A percentile compares a stretch with the other conserved stretches of the same genome.
phyloP scores from a whole-genome alignment of 305 asterid species.

The Rubia occidens region DNA sequence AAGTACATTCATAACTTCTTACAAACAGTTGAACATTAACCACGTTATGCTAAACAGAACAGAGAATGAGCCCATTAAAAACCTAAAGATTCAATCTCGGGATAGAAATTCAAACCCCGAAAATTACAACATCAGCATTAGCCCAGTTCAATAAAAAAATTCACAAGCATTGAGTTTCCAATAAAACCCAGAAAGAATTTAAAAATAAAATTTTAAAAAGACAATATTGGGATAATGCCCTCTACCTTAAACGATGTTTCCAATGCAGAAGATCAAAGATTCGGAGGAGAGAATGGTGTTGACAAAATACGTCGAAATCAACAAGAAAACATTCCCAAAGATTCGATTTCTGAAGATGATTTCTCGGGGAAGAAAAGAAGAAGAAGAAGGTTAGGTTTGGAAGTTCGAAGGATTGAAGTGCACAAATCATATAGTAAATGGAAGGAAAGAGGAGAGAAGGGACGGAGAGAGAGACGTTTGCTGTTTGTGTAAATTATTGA shows the following conservation, averaged over 20 bases:
- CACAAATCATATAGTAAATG: slow-evolving; percentile 13
- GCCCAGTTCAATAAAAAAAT: slow-evolving; percentile 8
- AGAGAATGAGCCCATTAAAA: too few relatives aligned
- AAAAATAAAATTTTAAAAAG: neutral
- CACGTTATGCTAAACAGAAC: neutral
- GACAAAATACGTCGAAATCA: slow-evolving; percentile 4
- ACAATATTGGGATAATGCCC: slow-evolving; percentile 27
- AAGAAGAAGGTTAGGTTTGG: slow-evolving; percentile 32
- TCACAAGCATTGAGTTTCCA: slow-evolving; percentile 5
- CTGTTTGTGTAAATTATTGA: slow-evolving; percentile 1
- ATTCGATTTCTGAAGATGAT: slow-evolving; percentile 22
- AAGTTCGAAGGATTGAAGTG: slow-evolving; percentile 24
- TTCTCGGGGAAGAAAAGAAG: slow-evolving; percentile 8
- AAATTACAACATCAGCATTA: neutral
- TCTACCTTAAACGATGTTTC: slow-evolving; percentile 27
- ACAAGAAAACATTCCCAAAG: neutral
- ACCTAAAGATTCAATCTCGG: slow-evolving; percentile 3
- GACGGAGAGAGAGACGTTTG: neutral
- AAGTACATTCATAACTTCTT: slow-evolving; percentile 16
- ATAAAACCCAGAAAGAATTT: neutral
- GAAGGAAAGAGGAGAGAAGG: slow-evolving; percentile 10
- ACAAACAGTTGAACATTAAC: neutral
- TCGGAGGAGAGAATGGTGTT: slow-evolving; percentile 2
- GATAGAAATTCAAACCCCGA: neutral
- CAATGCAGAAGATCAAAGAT: slow-evolving; percentile 46